A percentile compares a stretch with the other conserved stretches of the same genome.
Evolutionary conservation across 495 filamentous ascomycete genomes (phyloP).

Genomic region (Trichocladium uniseriatum): DNA sequence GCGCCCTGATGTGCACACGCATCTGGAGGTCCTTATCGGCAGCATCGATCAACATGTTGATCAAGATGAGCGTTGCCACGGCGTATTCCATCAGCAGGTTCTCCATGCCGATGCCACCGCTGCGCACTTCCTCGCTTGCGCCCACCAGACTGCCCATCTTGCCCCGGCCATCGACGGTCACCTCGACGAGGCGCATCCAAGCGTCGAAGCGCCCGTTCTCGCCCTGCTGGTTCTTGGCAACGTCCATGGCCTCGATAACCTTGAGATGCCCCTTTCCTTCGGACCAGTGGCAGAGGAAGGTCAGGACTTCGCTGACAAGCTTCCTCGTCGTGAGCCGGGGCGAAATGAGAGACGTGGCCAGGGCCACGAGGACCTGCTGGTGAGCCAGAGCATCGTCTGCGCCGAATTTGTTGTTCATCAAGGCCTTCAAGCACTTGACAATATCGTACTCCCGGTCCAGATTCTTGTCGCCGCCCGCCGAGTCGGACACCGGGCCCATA

Average conservation of each 20-base stretch:
- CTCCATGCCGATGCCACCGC: slow-evolving; percentile 97
- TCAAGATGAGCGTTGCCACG: slow-evolving; percentile 83
- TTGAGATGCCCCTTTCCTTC: slow-evolving; percentile 91
- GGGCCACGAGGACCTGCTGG: slow-evolving; percentile 77
- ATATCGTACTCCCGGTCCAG: slow-evolving; percentile 95
- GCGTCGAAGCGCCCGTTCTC: slow-evolving; percentile 96
- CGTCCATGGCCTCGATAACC: slow-evolving; percentile 87
- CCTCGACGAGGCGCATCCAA: slow-evolving; percentile 98
- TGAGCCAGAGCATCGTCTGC: slow-evolving; percentile 94
- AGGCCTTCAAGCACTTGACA: slow-evolving; percentile 88
- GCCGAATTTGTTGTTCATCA: slow-evolving; percentile 99
- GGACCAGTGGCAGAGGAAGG: slow-evolving; percentile 91
- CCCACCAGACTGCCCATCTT: slow-evolving; percentile 98
- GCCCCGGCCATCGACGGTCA: slow-evolving; percentile 90
- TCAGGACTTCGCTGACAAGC: slow-evolving; percentile 91
- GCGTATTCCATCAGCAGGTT: slow-evolving; percentile 99
- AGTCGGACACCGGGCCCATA: slow-evolving; percentile 60
- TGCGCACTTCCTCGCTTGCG: slow-evolving; percentile 92
- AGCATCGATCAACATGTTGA: slow-evolving; percentile 95
- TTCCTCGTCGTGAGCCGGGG: slow-evolving; percentile 87
- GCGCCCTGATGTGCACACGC: slow-evolving; percentile 86
- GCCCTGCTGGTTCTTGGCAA: slow-evolving; percentile 77
- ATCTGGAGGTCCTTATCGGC: slow-evolving; percentile 81
- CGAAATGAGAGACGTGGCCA: slow-evolving; percentile 79
- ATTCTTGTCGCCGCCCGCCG: slow-evolving; percentile 69